A percentile compares a stretch with the other conserved stretches of the same genome.
Conservation (phyloP, 768 basidiomycete species). For the Mycena indigotica region DNA sequence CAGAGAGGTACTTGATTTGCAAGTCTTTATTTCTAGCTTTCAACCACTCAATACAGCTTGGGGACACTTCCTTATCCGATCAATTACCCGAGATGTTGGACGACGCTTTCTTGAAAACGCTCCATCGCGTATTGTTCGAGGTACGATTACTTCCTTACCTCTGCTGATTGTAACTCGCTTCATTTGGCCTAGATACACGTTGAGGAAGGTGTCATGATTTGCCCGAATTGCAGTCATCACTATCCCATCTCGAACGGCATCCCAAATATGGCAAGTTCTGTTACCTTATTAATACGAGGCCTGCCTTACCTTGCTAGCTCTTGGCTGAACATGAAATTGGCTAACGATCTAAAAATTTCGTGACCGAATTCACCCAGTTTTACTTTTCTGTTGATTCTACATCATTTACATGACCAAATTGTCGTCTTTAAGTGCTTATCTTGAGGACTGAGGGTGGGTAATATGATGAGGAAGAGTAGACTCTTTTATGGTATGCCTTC, state of each 20-base stretch:
- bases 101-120: constrained; percentile 76
- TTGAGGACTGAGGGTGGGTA: too few relatives aligned
- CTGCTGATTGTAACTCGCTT: neutral
- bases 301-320: constrained; percentile 51
- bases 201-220: constrained; percentile 90
- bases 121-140: constrained; percentile 94
- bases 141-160: constrained; percentile 42
- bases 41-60: constrained; percentile 56
- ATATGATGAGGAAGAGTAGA: too few relatives aligned
- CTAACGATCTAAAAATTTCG: too few relatives aligned
- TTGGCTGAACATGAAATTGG: constrained; percentile 91
- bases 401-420: too few relatives aligned
- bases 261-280: constrained; percentile 85
- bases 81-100: constrained; percentile 77
- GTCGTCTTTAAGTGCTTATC: too few relatives aligned
- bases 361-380: too few relatives aligned
- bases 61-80: constrained; percentile 78
- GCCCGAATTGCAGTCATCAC: constrained; percentile 86
- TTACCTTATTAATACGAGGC: neutral
- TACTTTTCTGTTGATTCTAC: too few relatives aligned
- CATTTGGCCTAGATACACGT: constrained; percentile 71
- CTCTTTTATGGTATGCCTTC: too few relatives aligned
- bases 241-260: constrained; percentile 94
- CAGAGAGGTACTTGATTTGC: constrained; percentile 55
- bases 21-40: neutral